Base-by-base conservation (phyloP, 2,329 filamentous ascomycete species). In the Exophiala lecanii-corni region DNA sequence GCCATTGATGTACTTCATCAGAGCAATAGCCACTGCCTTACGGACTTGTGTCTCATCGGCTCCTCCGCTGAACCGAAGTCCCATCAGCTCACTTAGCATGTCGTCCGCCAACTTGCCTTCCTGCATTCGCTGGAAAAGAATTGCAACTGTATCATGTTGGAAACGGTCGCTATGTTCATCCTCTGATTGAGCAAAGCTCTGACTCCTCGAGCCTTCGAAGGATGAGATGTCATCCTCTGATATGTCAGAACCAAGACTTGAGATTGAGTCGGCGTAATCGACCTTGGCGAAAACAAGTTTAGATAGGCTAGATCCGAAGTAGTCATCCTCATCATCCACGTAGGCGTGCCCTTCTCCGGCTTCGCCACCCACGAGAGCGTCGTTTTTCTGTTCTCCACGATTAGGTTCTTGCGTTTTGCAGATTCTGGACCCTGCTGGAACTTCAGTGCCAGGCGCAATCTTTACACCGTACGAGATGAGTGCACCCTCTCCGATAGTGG, bases 71-170 rank as follows among this genome's bases (percentile, higher is more conserved):
- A 98, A 86, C 9, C 91, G 84, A n/a, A 97, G 74, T 35, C 88
- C 86, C 71, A 89, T 94, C 50, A 98, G 85, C 62, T 98, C 92
- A 23, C 97, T 78, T 62, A 91, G 88, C 58, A 95, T 89, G 51
- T 94, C 92, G 60, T 94, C 86, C 9, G 81, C 78, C 10, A 79
- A 77, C 37, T 79, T 71, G 16, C 82, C 84, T 47, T 80, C 77
- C 39, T 84, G 82, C 31, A 97, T 74, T 17, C 88, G 86, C 58
- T 96, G 89, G 49, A 89, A 76, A n/a, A 97, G 77, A 48, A 87
- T 91, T 52, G 82, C 75, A 2, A 91, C 86, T 18, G 91, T 91
- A 59, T 96, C 91, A 49, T 83, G 75, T 62, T 95, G 86, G 74
- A 97, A 97, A 45, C 81, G 73, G 45, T 76, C 73, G 15, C 20